These are phyloP conservation scores for Amylocystis lapponica DNA, from an alignment of 768 basidiomycete genomes.

Conservation along the genomic window DNA sequence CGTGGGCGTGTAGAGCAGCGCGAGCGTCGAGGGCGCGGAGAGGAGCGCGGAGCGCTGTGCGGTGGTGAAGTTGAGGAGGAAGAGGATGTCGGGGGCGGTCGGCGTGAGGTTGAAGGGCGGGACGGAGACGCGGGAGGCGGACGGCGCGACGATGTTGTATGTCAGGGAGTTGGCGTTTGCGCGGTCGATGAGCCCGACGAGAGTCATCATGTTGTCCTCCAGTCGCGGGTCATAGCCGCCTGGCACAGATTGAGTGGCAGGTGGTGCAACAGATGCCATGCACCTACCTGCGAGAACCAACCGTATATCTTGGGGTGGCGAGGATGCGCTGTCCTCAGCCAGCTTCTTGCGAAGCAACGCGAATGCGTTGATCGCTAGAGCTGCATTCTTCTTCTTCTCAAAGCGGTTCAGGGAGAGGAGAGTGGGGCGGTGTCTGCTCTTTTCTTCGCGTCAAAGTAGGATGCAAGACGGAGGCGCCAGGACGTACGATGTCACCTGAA, in stretches of 20 bases:
- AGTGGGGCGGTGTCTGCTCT: constrained; percentile 55
- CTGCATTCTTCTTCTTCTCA: constrained; percentile 90
- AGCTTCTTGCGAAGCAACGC: constrained; percentile 41
- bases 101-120: constrained; percentile 38
- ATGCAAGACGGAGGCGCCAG: background rate
- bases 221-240: constrained; percentile 90
- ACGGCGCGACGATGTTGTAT: constrained; percentile 50
- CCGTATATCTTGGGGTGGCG: constrained; percentile 36
- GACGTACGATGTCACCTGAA: constrained; percentile 53
- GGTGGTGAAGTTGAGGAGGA: constrained; percentile 90
- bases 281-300: constrained; percentile 73
- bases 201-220: constrained; percentile 73
- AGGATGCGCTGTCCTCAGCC: constrained; percentile 7
- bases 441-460: background rate
- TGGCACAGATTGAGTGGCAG: constrained; percentile 20
- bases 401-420: constrained; percentile 90
- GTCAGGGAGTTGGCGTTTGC: constrained; percentile 50
- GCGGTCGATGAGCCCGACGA: constrained; percentile 55
- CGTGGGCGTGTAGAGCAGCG: constrained; percentile 85
- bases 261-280: background rate
- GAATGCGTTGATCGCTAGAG: constrained; percentile 77
- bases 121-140: constrained; percentile 30
- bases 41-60: constrained; percentile 81
- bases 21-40: constrained; percentile 55
- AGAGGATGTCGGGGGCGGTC: constrained; percentile 57